Percentiles rank a stretch among this genome's conserved stretches.
Conservation (phyloP, 257 asterid genomes). For the Scutellaria barbata region DNA sequence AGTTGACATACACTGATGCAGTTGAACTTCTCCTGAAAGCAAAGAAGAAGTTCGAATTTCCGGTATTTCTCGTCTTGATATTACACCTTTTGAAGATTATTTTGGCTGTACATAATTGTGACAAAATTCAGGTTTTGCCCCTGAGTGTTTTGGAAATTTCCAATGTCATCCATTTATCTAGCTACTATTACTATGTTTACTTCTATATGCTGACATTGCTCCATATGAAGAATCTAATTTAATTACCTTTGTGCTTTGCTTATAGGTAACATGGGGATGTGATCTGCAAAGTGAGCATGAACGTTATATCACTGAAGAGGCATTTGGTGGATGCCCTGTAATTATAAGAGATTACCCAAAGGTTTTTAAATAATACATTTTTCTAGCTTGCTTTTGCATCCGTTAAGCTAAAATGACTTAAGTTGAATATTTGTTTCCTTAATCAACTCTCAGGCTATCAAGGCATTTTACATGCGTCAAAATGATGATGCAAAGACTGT, state of each 20-base stretch:
- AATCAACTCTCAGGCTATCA: conserved; percentile 68
- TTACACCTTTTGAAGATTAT: conserved; percentile 13
- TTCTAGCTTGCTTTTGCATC: conserved; percentile 17
- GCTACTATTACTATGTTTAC: not conserved
- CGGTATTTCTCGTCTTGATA: conserved; percentile 51
- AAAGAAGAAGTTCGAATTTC: conserved; percentile 79
- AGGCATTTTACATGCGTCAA: conserved; percentile 96
- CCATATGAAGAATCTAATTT: not conserved
- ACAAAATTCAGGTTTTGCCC: conserved; percentile 1
- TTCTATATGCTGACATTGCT: conserved; percentile 4
- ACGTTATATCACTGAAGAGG: conserved; percentile 91
- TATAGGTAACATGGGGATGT: conserved; percentile 96
- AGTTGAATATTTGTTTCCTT: conserved; percentile 28
- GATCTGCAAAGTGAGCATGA: conserved; percentile 99
- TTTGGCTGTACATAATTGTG: conserved; percentile 6
- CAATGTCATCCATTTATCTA: not conserved
- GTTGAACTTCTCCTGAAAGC: conserved; percentile 75
- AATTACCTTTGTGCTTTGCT: conserved; percentile 30
- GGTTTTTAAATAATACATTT: conserved; percentile 48
- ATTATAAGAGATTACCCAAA: conserved; percentile 96
- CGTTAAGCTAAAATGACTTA: conserved; percentile 20
- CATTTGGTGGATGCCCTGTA: conserved; percentile 90
- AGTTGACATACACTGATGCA: conserved; percentile 89
- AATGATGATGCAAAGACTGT: conserved; percentile 97
- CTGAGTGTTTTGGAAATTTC: not conserved